These are phyloP conservation scores for Populus nigra DNA, from an alignment of 345 rosid genomes.

Conservation along the genomic window DNA sequence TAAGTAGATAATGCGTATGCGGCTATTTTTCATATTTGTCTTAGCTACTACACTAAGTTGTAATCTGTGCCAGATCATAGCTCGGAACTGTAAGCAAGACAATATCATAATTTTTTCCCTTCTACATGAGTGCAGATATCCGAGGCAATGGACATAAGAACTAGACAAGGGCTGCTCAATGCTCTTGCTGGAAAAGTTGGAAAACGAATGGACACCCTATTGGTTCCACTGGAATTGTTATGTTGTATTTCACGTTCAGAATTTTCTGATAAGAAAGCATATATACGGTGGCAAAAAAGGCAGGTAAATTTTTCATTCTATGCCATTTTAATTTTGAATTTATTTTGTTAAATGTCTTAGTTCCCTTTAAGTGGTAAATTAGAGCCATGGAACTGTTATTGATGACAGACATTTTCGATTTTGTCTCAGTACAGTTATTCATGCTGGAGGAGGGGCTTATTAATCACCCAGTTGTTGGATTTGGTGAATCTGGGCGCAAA, in stretches of 20 bases:
- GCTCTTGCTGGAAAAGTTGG: conserved; percentile 86
- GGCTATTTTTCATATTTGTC: too few relatives aligned
- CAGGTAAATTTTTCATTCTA: conserved; percentile 57
- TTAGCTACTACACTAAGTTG: too few relatives aligned
- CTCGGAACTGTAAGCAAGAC: not conserved
- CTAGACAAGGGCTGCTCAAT: conserved; percentile 88
- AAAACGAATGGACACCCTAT: conserved; percentile 85
- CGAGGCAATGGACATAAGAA: conserved; percentile 94
- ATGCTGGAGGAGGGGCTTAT: conserved; percentile 94
- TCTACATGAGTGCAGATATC: conserved; percentile 57
- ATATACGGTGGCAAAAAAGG: conserved; percentile 97
- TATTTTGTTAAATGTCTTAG: conserved; percentile 1
- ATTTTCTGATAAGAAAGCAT: conserved; percentile 94
- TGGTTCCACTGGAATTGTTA: conserved; percentile 86
- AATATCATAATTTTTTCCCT: not conserved
- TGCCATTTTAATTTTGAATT: not conserved
- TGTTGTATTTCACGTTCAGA: conserved; percentile 88
- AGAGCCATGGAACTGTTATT: not conserved
- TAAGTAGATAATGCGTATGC: too few relatives aligned
- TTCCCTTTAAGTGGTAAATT: conserved; percentile 16
- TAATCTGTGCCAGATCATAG: too few relatives aligned
- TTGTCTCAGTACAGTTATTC: conserved; percentile 60
- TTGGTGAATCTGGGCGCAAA: conserved; percentile 86
- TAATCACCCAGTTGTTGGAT: conserved; percentile 87
- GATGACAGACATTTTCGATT: conserved; percentile 16